phyloP scores from a whole-genome alignment of 306 rosid genomes.

The Adenanthera pavonina region DNA sequence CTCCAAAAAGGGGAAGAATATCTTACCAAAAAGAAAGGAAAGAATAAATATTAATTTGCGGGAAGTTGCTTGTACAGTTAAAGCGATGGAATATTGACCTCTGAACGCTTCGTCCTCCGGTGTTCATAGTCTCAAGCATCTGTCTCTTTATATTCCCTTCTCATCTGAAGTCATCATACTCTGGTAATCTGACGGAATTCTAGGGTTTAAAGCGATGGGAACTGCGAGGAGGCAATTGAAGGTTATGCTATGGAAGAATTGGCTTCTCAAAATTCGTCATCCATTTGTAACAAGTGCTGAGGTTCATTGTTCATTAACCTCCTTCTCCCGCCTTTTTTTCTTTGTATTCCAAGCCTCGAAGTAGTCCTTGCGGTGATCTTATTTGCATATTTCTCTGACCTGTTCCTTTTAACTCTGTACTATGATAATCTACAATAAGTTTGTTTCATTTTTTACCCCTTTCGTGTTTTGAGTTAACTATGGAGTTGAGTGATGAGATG shows the following conservation, averaged over 20 bases:
- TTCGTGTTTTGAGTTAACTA: conserved; percentile 2
- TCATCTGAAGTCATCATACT: conserved; percentile 3
- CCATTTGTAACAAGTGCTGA: conserved; percentile 82
- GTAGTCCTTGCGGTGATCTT: neutral
- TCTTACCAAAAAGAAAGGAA: neutral
- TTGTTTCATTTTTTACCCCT: conserved; percentile 16
- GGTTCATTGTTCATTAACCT: conserved; percentile 48
- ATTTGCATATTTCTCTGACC: conserved; percentile 5
- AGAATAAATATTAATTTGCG: neutral
- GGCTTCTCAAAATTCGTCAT: conserved; percentile 95
- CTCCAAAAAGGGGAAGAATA: neutral
- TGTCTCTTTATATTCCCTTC: conserved; percentile 19
- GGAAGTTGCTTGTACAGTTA: neutral
- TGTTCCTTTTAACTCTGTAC: neutral
- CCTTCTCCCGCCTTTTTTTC: neutral
- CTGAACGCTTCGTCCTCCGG: neutral
- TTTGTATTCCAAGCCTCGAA: neutral
- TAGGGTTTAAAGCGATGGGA: conserved; percentile 69
- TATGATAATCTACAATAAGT: conserved; percentile 6
- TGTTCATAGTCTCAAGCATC: neutral
- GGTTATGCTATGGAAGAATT: conserved; percentile 91
- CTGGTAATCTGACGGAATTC: neutral
- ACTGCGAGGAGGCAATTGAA: conserved; percentile 75
- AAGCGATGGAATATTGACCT: neutral
- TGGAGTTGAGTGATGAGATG: conserved; percentile 6